Evolutionary conservation across 441 rosid genomes (phyloP), one percentile per base, ranked within the genome.

Genomic region (Aquilaria agallochum): DNA sequence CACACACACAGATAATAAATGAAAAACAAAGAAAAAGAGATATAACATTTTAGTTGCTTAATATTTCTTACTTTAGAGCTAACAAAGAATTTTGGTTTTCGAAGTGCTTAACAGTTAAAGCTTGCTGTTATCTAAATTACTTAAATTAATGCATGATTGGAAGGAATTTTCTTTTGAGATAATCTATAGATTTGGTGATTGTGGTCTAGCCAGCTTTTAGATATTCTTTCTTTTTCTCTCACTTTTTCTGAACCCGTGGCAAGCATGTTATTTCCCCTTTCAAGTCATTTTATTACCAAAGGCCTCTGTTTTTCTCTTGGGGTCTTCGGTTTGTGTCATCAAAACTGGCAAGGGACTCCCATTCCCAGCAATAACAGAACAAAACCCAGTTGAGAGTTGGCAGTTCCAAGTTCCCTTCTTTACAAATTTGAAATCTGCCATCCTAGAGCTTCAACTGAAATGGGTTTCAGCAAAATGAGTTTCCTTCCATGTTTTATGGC

Each of bases 201-300:
- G 50, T 65, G 71, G 71, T 62, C 65, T 65, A 40, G 27, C 27
- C 27, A 20, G 57, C 82, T 72, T 68, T 77, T 76, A 74, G 72
- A 72, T 77, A 75, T 78, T 70, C 69, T 71, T 64, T 60, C 10
- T 40, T 40, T 40, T 40, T 67, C 30, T 36, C 68, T 49, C 31
- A 40, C 81, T 69, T 62, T 72, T 72, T 73, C 45, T 56, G 66
- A 74, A 67, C 70, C 80, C 72, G 70, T 81, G 81, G 73, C 84
- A 78, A 81, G 74, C 88, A 81, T 71, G 76, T 74, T 68, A 53
- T 60, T 67, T 67, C 64, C 60, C 58, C 27, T 20, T 58, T 68
- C 48, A 62, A 31, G 46, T 68, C 64, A 70, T 67, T 64, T 71
- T 67, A 65, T 54, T 64, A 63, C 51, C 73, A 63, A 66, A 67